A percentile compares a stretch with the other conserved stretches of the same genome.
Evolutionary conservation across 305 asterid genomes (phyloP).

Genomic region (Fraxinus sp.): DNA sequence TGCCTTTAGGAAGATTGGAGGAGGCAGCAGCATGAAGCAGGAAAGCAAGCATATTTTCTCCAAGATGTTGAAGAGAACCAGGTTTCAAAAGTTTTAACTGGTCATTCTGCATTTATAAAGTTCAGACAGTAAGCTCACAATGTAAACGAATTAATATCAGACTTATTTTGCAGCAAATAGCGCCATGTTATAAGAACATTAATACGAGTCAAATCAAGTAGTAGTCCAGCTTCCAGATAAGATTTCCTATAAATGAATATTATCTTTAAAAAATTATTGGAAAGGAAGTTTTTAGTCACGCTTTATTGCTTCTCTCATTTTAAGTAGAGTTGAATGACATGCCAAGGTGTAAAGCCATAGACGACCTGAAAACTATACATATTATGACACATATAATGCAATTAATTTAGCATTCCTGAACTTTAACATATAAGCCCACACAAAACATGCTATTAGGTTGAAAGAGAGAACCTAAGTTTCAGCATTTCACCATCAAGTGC

Average conservation of each 20-base stretch:
- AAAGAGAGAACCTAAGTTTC: background rate
- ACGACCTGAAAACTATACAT: background rate
- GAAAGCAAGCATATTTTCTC: constrained; percentile 95
- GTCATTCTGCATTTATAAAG: constrained; percentile 69
- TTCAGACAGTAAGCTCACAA: constrained; percentile 14
- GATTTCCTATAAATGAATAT: background rate
- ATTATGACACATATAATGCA: background rate
- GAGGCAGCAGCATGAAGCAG: constrained; percentile 81
- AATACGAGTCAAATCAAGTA: background rate
- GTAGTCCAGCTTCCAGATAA: background rate
- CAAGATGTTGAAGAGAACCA: constrained; percentile 98
- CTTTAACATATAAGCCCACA: background rate
- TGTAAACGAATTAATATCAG: background rate
- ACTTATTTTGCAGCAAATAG: background rate
- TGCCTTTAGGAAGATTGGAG: constrained; percentile 59
- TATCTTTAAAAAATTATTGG: background rate
- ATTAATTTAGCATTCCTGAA: background rate
- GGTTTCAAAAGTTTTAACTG: constrained; percentile 73
- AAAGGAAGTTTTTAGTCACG: background rate
- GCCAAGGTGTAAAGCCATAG: background rate
- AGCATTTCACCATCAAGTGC: background rate
- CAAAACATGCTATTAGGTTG: background rate
- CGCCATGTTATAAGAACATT: background rate
- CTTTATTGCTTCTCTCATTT: background rate
- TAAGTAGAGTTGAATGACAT: background rate